Evolutionary conservation across 2,329 filamentous ascomycete genomes (phyloP), one percentile per base, ranked within the genome.

Genomic region (Bipolaris gigantea): DNA sequence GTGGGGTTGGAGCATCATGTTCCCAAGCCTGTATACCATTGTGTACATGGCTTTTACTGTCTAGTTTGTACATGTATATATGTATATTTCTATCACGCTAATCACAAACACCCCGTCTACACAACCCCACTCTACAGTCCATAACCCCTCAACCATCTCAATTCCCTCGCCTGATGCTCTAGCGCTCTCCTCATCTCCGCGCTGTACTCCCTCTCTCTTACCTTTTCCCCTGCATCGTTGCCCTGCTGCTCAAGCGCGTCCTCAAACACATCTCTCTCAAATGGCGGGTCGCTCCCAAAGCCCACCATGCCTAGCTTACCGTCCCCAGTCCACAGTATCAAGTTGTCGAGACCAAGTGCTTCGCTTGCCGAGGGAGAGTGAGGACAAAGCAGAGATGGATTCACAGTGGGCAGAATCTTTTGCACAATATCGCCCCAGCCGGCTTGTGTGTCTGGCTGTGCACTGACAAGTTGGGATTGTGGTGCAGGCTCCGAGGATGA

Each of bases 271-370:
- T 70, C 66, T 9, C 47, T 57, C 30, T 61, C 57, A 60, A 75
- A 69, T 51, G 63, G 52, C 46, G 63, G 43, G 3, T 59, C 49
- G 18, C 65, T 60, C 5, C 80, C 76, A 61, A 81, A 80, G 0
- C 76, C 75, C 13, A 95, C 73, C 53, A 94, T 79, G 0, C 91
- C 92, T 42, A 96, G 77, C 59, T 86, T 87, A 54, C 79, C 79
- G 36, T 96, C 91, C 16, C 91, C 92, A 0, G 92, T 96, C 92
- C 92, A 96, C 42, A 96, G 80, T 4, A 96, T 73, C 11, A 97
- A 74, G 63, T 93, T 88, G 65, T 91, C 86, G 35, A 74, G 48
- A 15, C 75, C 73, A 0, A 70, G 56, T 0, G 61, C 62, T 1
- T 56, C 57, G 5, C 56, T 49, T 8, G 33, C 21, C 10, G 47